Percentiles rank a stretch among this genome's conserved stretches.
Evolutionary conservation across 352 stramenopile species (phyloP).

Genomic region (Phytophthora cactorum): DNA sequence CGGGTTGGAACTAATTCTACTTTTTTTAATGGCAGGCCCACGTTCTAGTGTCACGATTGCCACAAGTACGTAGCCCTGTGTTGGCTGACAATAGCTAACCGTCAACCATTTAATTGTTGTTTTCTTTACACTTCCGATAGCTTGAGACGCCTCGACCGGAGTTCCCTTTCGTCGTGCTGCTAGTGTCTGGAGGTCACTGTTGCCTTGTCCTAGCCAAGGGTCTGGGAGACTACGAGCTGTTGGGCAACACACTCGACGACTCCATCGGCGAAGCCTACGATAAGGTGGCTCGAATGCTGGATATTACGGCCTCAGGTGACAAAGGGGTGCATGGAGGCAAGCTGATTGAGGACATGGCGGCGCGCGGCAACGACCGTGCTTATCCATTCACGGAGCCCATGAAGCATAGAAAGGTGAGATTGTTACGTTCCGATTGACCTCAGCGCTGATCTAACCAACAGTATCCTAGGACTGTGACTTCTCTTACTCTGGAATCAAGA

Average conservation of each 20-base stretch:
- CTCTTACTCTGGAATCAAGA: constrained; percentile 98
- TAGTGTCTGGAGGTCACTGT: constrained; percentile 99
- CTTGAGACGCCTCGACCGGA: constrained; percentile 51
- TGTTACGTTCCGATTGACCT: neutral
- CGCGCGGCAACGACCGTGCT: constrained; percentile 88
- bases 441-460: constrained; percentile 1
- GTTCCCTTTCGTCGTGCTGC: constrained; percentile 97
- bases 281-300: constrained; percentile 97
- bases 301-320: constrained; percentile 59
- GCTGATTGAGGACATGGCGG: constrained; percentile 94
- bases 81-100: neutral
- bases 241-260: constrained; percentile 98
- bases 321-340: constrained; percentile 89
- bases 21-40: constrained; percentile 80
- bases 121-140: constrained; percentile 23
- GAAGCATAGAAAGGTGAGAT: constrained; percentile 70
- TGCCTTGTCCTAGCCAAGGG: constrained; percentile 94
- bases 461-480: constrained; percentile 94
- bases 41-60: constrained; percentile 94
- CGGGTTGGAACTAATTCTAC: neutral
- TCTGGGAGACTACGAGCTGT: constrained; percentile 92
- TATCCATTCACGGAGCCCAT: constrained; percentile 94
- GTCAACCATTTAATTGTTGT: neutral
- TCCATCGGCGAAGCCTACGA: constrained; percentile 98
- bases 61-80: constrained; percentile 42